phyloP scores from a whole-genome alignment of 768 basidiomycete genomes.

The Candolleomyces aberdarensis region DNA sequence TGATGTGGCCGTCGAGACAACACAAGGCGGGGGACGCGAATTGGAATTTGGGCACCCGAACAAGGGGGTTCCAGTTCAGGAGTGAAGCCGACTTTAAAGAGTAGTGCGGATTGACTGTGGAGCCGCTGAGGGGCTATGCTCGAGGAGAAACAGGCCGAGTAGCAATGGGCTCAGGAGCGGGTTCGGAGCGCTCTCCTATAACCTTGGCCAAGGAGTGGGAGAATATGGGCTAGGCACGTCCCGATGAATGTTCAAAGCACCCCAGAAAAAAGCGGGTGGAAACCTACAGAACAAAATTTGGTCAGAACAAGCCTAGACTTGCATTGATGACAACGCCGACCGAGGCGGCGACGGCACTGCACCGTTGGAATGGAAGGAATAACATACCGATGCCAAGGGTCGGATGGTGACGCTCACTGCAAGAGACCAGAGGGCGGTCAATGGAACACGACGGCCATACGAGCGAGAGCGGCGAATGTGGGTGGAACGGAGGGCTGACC shows the following conservation, averaged over 20 bases:
- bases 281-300: background rate
- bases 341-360: background rate
- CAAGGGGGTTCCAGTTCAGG: background rate
- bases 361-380: background rate
- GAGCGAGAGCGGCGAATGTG: background rate
- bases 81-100: background rate
- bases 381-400: background rate
- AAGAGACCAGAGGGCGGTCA: background rate
- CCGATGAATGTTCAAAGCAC: background rate
- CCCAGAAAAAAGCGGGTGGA: background rate
- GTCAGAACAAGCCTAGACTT: background rate
- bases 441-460: background rate
- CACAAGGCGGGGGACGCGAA: background rate
- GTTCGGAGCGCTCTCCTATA: background rate
- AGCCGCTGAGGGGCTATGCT: background rate
- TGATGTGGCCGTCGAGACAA: background rate
- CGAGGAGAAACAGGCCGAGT: background rate
- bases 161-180: background rate
- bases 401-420: background rate
- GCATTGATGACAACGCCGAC: background rate
- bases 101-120: background rate
- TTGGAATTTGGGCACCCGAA: background rate
- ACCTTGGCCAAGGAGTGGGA: background rate
- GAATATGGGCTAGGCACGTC: background rate
- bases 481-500: slow-evolving; percentile 1